Base-by-base conservation (phyloP, 2,329 filamentous ascomycete genomes). In the Colletotrichum karsti region DNA sequence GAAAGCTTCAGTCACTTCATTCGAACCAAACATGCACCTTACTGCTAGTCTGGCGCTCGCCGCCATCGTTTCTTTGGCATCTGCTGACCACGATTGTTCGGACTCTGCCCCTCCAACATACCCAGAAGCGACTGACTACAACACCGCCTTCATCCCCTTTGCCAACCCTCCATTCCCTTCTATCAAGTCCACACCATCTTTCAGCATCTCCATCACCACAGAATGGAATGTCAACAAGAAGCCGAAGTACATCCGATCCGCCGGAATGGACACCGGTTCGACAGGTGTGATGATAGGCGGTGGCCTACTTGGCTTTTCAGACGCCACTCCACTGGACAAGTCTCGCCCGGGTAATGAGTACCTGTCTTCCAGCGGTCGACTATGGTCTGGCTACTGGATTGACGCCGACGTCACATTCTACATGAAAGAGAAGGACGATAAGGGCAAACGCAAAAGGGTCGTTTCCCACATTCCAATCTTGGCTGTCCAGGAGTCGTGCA, bases 221-320 rank as follows among this genome's bases (percentile, higher is more conserved):
- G 30, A 55, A 55, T 56, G 33, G 28, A 39, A 35, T 20, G 3
- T 33, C 5, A 33, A 33, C 12, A 33, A 33, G 30, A 24, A 24
- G 30, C 9, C 39, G 5, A 24, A 41, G 12, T 41, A 5, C n/a
- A 39, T 63, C 24, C 9, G 30, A n/a, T 12, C 37, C 8, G 60
- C 60, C 24, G 60, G 51, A 10, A 63, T 63, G 51, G 60, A 63
- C 51, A 57, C 60, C 12, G 60, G 60, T 2, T 63, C 60, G 2
- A 57, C 51, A 3, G 51, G 60, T 3, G 13, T 63, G 22, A 42
- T 63, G 41, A 41, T 63, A 12, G 51, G 51, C n/a, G 60, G 22
- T 20, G 51, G 60, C 4, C 8, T 33, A 1, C 51, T 63, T 9
- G 60, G 60, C 4, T 41, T 63, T 13, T 37, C 41, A 13, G 60